These are phyloP conservation scores for Hypsizygus marmoreus DNA, from an alignment of 768 basidiomycete species.

Conservation along the genomic window DNA sequence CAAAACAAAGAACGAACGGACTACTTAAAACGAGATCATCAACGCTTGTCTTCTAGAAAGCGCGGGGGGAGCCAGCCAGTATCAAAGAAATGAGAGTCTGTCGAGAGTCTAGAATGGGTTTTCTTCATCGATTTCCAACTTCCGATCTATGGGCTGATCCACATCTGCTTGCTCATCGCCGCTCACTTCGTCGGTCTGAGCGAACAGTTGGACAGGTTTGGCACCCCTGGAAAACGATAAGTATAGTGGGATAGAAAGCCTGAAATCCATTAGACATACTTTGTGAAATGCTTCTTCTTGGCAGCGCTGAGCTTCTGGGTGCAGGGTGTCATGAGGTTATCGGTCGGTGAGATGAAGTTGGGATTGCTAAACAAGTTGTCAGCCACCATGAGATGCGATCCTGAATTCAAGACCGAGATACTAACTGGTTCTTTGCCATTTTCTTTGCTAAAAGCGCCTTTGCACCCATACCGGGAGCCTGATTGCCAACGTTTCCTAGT, in stretches of 20 bases:
- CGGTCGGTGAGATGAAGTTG: slow-evolving; percentile 88
- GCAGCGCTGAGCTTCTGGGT: slow-evolving; percentile 90
- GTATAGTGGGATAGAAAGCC: slow-evolving; percentile 5
- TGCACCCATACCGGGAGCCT: slow-evolving; percentile 75
- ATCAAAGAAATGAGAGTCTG: slow-evolving; percentile 14
- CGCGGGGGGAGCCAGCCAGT: slow-evolving; percentile 22
- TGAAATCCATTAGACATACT: slow-evolving; percentile 55
- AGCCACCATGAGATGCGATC: slow-evolving; percentile 11
- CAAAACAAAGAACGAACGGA: slow-evolving; percentile 13
- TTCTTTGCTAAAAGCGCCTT: slow-evolving; percentile 93
- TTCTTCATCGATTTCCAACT: slow-evolving; percentile 56
- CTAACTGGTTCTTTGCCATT: slow-evolving; percentile 87
- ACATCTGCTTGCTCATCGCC: slow-evolving; percentile 37
- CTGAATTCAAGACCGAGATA: slow-evolving; percentile 15
- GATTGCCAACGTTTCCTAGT: slow-evolving; percentile 64
- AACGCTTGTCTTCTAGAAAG: slow-evolving; percentile 18
- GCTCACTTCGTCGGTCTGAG: slow-evolving; percentile 41
- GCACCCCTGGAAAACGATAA: slow-evolving; percentile 45
- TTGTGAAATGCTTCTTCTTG: slow-evolving; percentile 91
- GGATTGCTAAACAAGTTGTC: slow-evolving; percentile 63
- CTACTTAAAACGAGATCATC: slow-evolving; percentile 15
- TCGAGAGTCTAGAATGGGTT: slow-evolving; percentile 65
- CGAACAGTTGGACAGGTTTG: slow-evolving; percentile 66
- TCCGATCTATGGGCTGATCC: slow-evolving; percentile 26
- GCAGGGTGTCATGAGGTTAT: slow-evolving; percentile 91